These are phyloP conservation scores for Lipomyces lipofer DNA, from an alignment of 805 yeast genomes.

Conservation along the genomic window DNA sequence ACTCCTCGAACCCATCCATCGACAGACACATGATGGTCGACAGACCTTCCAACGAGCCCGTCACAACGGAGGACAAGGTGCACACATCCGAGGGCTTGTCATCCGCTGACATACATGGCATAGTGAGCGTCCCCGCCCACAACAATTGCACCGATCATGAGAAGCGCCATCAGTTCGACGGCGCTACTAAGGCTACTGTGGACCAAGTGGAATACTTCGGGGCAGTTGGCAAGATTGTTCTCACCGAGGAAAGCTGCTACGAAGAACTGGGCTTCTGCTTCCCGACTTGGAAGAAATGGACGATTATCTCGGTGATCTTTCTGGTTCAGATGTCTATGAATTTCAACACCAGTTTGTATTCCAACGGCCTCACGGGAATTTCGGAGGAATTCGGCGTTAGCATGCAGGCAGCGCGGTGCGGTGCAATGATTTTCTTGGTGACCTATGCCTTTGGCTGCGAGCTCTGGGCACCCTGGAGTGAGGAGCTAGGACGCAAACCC, in stretches of 20 bases:
- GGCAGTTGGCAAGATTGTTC: neutral
- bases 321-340: conserved; percentile 47
- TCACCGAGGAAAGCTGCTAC: conserved; percentile 41
- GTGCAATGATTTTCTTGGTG: conserved; percentile 55
- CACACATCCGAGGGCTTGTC: neutral
- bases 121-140: neutral
- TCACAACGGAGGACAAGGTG: neutral
- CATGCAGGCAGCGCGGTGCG: conserved; percentile 62
- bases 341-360: conserved; percentile 50
- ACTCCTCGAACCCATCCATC: neutral
- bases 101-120: neutral
- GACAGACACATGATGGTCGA: neutral
- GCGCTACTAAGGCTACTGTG: neutral
- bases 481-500: conserved; percentile 61
- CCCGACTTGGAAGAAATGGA: conserved; percentile 43
- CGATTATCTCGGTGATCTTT: conserved; percentile 42
- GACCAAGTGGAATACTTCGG: neutral
- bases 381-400: conserved; percentile 49
- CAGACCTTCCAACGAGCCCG: neutral
- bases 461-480: conserved; percentile 60
- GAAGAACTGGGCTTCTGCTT: conserved; percentile 42
- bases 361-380: conserved; percentile 62
- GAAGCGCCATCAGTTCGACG: neutral
- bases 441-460: conserved; percentile 54
- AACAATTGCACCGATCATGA: neutral